A percentile compares a stretch with the other conserved stretches of the same genome.
phyloP scores from a whole-genome alignment of 306 rosid species.

The Clitoria ternatea region DNA sequence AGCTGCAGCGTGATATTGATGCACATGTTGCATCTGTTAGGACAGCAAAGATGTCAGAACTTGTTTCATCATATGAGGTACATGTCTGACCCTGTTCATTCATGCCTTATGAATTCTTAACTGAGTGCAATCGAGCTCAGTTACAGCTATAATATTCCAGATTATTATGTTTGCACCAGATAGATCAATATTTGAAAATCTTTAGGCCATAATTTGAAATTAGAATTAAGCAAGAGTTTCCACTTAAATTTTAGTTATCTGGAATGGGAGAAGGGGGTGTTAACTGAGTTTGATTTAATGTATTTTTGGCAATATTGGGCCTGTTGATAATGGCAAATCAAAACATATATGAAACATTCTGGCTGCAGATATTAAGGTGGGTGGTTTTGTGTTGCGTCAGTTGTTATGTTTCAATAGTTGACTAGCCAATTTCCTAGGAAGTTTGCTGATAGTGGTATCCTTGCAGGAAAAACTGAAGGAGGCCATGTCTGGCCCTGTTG shows the following conservation, averaged over 20 bases:
- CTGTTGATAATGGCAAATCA: not conserved
- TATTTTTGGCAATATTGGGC: not conserved
- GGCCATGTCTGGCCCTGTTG: slow-evolving; percentile 72
- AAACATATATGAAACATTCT: slow-evolving; percentile 4
- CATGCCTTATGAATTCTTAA: not conserved
- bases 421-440: slow-evolving; percentile 7
- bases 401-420: not conserved
- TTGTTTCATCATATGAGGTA: slow-evolving; percentile 65
- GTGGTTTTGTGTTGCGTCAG: not conserved
- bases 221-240: not conserved
- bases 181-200: not conserved
- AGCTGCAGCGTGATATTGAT: slow-evolving; percentile 75
- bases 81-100: not conserved
- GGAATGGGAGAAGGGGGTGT: not conserved
- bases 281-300: not conserved
- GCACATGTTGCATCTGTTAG: slow-evolving; percentile 59
- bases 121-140: not conserved
- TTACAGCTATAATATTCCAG: not conserved
- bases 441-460: slow-evolving; percentile 28
- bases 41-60: slow-evolving; percentile 67
- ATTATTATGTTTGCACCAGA: not conserved
- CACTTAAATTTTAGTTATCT: not conserved
- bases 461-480: slow-evolving; percentile 76
- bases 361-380: not conserved
- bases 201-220: not conserved